Evolutionary conservation across 75 land plant genomes (phyloP).

Genomic region (Gnetum montanum): DNA sequence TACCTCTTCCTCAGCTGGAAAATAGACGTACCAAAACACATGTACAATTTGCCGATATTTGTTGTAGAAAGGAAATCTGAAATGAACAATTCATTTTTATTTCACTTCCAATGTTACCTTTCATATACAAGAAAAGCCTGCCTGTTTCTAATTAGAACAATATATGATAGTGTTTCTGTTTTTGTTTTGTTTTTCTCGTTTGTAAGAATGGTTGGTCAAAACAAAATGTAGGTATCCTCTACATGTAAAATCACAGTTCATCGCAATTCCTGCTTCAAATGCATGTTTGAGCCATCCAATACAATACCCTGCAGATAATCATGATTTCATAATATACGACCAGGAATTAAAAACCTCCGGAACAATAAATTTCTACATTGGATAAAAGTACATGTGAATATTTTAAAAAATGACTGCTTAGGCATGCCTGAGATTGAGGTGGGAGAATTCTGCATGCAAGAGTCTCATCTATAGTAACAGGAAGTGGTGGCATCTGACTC

Average conservation of each 20-base stretch:
- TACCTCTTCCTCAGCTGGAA: too few relatives aligned
- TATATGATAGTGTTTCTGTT: too few relatives aligned
- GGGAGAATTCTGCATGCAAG: conserved; percentile 73
- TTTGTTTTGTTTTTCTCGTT: too few relatives aligned
- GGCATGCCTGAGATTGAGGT: conserved; percentile 8
- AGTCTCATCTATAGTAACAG: conserved; percentile 56
- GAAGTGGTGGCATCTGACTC: conserved; percentile 89
- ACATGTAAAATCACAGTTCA: neutral
- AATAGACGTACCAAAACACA: too few relatives aligned
- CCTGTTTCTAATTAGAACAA: too few relatives aligned
- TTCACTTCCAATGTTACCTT: too few relatives aligned
- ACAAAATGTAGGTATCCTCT: too few relatives aligned
- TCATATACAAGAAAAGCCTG: too few relatives aligned
- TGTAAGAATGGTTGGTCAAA: too few relatives aligned
- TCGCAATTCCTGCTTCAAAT: conserved; percentile 7
- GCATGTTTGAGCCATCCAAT: conserved; percentile 5
- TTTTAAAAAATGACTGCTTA: neutral
- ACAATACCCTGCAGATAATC: conserved; percentile 1
- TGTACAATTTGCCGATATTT: too few relatives aligned
- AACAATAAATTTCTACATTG: conserved; percentile 4
- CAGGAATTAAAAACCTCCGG: neutral
- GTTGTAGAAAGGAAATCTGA: too few relatives aligned
- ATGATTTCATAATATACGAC: neutral
- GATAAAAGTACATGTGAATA: neutral
- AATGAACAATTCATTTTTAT: too few relatives aligned